Percentiles rank a stretch among this genome's conserved stretches.
Conservation (phyloP, 192 early-diverging fungal genomes). For the Martensiomyces pterosporus region DNA sequence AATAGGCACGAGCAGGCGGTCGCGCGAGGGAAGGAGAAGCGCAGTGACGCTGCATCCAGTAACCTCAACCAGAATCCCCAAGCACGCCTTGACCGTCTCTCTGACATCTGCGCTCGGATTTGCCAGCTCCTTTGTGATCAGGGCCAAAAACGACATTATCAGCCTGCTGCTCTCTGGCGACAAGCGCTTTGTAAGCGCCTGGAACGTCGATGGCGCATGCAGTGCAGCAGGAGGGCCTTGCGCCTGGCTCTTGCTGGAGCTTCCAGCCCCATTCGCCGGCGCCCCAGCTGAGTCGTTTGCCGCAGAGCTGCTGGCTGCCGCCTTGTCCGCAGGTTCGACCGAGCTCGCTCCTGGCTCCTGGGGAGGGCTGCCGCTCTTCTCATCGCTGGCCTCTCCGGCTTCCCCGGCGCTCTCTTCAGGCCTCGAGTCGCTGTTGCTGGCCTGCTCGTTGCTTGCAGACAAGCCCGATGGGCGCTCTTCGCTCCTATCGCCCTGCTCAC, state of each 20-base stretch:
- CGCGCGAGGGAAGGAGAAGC: conserved; percentile 76
- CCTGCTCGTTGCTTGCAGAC: too few species aligned
- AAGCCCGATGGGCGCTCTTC: too few species aligned
- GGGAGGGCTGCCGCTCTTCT: too few species aligned
- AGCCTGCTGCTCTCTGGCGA: conserved; percentile 34
- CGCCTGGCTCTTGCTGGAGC: conserved; percentile 2
- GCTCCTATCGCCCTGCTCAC: too few species aligned
- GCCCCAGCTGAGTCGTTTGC: neutral
- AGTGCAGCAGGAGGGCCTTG: conserved; percentile 1
- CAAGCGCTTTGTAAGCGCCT: conserved; percentile 26
- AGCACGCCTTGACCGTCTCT: conserved; percentile 78
- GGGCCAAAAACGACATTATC: conserved; percentile 37
- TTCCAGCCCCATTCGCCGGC: neutral
- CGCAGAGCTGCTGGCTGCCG: too few species aligned
- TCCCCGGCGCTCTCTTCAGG: too few species aligned
- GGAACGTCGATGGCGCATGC: conserved; percentile 12
- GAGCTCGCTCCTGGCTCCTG: too few species aligned
- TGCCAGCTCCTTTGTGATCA: conserved; percentile 87
- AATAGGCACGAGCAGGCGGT: conserved; percentile 84
- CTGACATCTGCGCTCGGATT: conserved; percentile 87
- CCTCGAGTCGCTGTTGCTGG: too few species aligned
- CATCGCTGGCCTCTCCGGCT: too few species aligned
- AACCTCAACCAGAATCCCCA: conserved; percentile 76
- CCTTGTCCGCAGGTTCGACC: too few species aligned
- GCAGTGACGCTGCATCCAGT: conserved; percentile 78